A percentile compares a stretch with the other conserved stretches of the same genome.
These are phyloP conservation scores for Beverwykella pulmonaria DNA, from an alignment of 495 filamentous ascomycete species.

Conservation along the genomic window DNA sequence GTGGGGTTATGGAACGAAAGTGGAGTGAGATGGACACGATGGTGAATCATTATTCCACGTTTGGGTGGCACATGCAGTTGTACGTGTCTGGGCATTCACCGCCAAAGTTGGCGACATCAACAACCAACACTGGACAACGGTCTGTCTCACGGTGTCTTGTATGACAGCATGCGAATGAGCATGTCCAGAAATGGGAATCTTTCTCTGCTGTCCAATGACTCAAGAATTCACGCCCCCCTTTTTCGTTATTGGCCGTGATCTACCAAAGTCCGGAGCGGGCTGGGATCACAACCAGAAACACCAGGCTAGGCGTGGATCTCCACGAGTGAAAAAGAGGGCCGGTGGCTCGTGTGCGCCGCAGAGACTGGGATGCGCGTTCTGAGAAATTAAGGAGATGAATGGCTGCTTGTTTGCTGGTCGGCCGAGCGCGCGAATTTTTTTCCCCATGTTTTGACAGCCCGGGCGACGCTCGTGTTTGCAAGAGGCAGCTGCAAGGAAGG, in stretches of 20 bases:
- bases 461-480: no score
- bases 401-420: not conserved
- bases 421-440: not conserved
- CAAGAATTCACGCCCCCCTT: not conserved
- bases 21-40: not conserved
- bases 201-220: not conserved
- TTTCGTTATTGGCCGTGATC: not conserved
- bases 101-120: not conserved
- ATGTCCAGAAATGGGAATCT: no score
- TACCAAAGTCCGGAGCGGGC: not conserved
- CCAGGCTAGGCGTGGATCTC: not conserved
- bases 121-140: no score
- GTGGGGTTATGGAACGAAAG: not conserved
- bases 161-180: no score
- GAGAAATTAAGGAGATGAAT: conserved; percentile 25
- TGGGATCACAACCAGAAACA: not conserved
- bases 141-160: no score
- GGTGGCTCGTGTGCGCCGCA: not conserved
- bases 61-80: not conserved
- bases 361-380: conserved; percentile 24
- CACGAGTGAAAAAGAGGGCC: not conserved
- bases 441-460: no score
- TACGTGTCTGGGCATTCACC: not conserved
- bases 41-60: not conserved
- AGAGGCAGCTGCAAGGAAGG: not conserved